Base-by-base conservation (phyloP, 352 stramenopile species). In the Phytophthora pinifolia region DNA sequence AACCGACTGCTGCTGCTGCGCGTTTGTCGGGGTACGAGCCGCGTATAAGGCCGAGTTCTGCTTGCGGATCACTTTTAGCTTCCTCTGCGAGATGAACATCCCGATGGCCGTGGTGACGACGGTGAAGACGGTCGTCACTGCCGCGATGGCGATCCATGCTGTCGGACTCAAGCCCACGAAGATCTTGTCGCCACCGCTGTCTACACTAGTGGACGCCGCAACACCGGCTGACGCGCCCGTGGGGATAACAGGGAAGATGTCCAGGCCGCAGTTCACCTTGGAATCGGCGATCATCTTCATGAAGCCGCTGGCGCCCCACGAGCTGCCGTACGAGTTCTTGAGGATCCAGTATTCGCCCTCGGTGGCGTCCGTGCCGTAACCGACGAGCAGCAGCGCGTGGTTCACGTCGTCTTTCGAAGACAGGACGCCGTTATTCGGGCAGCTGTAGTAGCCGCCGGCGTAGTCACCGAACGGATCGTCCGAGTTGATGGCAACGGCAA, bases 311-410 rank as follows among this genome's bases (percentile, higher is more conserved):
- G 73, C 67, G 18, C 82, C 82, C 82, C 82, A 92, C 8, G 65
- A 76, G 39, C 65, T 76, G 14, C 77, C 79, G 62, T 92, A 92
- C 33, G 82, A 92, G 54, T 92, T 92, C 48, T 92, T 92, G 13
- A 92, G 43, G 31, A 92, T 88, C 82, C 82, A 92, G 56, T 90
- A 92, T 56, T 90, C 79, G 2, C 82, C 79, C 1, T 64, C 60
- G 1, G 58, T 68, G 3, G 60, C 36, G 32, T 88, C 78, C 10
- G 69, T 87, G 51, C 75, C 82, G 50, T 92, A 92, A 25, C 82
- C 82, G 1, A 92, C 82, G 14, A 92, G 75, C 36, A 92, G 9
- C 22, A 92, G 57, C 9, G 82, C 82, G 51, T 92, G 79, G 54
- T 92, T 89, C 45, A 92, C 71, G 27, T 88, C 65, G 44, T 85